Evolutionary conservation across 148 eudicot genomes (phyloP).

Genomic region (Vaccinium corymbosum): DNA sequence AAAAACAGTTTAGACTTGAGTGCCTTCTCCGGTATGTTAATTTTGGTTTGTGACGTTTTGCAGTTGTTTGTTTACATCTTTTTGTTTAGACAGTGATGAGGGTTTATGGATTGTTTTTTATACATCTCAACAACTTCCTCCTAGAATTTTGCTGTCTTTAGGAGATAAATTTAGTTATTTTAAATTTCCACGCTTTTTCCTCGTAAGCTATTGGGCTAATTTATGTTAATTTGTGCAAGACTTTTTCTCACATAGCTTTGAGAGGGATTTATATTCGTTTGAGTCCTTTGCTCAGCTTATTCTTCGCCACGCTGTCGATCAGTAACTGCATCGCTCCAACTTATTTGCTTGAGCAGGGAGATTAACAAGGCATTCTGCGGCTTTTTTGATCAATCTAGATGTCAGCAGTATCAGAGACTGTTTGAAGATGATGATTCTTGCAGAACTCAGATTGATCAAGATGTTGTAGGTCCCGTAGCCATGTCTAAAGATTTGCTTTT

Average conservation of each 20-base stretch:
- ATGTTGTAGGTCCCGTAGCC: slow-evolving; percentile 21
- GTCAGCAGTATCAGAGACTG: slow-evolving; percentile 33
- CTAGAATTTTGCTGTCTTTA: not conserved
- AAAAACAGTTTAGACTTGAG: slow-evolving; percentile 55
- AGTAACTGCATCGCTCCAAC: not conserved
- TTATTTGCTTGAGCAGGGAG: slow-evolving; percentile 52
- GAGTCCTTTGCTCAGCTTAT: not conserved
- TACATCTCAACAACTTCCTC: not conserved
- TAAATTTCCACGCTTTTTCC: not conserved
- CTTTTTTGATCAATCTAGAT: slow-evolving; percentile 48
- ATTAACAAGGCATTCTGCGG: slow-evolving; percentile 94
- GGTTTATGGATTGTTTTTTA: not conserved
- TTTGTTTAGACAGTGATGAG: not conserved
- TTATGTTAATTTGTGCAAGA: not conserved
- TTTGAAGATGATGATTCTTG: slow-evolving; percentile 20
- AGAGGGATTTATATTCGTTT: slow-evolving; percentile 10
- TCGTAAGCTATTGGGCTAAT: not conserved
- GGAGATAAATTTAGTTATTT: not conserved
- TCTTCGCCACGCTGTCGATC: not conserved
- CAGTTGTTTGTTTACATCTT: not conserved
- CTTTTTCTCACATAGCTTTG: not conserved
- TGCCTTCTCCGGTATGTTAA: slow-evolving; percentile 57
- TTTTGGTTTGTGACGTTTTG: not conserved
- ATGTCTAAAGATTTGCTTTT: slow-evolving; percentile 21
- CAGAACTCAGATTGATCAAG: slow-evolving; percentile 17